These are phyloP conservation scores for Fusarium sp. DNA, from an alignment of 2,329 filamentous ascomycete genomes.

Conservation along the genomic window DNA sequence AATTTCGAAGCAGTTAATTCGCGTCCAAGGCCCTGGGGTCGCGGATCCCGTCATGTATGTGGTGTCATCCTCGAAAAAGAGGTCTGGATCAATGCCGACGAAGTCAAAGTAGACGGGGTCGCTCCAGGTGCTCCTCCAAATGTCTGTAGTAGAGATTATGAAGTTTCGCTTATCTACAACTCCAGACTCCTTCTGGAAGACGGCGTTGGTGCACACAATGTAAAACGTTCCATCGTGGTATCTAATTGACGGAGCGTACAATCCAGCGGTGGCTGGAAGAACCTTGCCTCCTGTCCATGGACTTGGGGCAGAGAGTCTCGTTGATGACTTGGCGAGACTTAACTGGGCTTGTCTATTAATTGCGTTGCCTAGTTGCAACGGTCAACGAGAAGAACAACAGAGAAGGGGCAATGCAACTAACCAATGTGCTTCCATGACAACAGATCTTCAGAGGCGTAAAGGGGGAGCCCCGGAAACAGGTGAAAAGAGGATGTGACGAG, in stretches of 20 bases:
- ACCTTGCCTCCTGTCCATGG: neutral
- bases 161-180: neutral
- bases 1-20: conserved; percentile 42
- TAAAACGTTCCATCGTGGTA: conserved; percentile 6
- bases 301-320: neutral
- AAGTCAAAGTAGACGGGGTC: conserved; percentile 14
- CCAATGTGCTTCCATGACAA: conserved; percentile 13
- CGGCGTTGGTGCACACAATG: conserved; percentile 13
- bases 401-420: neutral
- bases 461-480: conserved; percentile 14
- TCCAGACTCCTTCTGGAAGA: neutral
- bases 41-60: conserved; percentile 47
- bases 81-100: conserved; percentile 43
- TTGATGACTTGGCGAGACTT: neutral
- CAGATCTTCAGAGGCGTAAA: conserved; percentile 12
- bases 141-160: conserved; percentile 4
- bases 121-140: conserved; percentile 13
- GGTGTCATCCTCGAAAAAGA: conserved; percentile 20
- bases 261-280: conserved; percentile 4
- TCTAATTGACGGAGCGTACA: conserved; percentile 20
- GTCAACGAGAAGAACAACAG: neutral
- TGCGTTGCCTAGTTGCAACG: neutral
- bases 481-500: conserved; percentile 22
- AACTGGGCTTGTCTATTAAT: conserved; percentile 5
- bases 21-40: conserved; percentile 3